phyloP scores from a whole-genome alignment of 2,329 filamentous ascomycete species.

The Canariomyces notabilis region DNA sequence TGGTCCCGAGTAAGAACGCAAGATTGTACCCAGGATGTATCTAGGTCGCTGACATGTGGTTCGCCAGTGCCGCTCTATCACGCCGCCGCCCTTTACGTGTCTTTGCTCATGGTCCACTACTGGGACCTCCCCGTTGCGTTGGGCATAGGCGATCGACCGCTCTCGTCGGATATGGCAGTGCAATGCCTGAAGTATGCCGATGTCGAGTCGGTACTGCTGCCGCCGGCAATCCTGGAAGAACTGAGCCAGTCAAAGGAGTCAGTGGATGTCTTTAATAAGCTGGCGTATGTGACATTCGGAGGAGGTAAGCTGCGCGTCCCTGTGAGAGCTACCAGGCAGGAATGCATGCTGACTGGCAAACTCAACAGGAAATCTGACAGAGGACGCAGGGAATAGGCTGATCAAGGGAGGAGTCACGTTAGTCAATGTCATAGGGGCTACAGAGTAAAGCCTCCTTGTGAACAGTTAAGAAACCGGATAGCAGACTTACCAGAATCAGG shows the following conservation, averaged over 20 bases:
- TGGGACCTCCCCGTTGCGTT: constrained; percentile 28
- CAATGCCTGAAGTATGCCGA: constrained; percentile 29
- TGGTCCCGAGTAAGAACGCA: constrained; percentile 21
- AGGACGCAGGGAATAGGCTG: constrained; percentile 35
- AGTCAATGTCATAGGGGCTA: constrained; percentile 37
- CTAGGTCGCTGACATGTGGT: neutral
- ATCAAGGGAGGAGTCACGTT: constrained; percentile 32
- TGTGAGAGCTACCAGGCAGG: no score
- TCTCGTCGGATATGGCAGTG: constrained; percentile 32
- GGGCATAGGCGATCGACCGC: constrained; percentile 30
- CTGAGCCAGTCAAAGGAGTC: constrained; percentile 33
- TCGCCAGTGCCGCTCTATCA: constrained; percentile 37
- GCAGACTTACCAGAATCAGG: constrained; percentile 25
- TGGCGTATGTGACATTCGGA: constrained; percentile 34
- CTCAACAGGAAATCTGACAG: constrained; percentile 33
- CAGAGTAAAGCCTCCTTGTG: constrained; percentile 33
- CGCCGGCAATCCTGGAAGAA: constrained; percentile 41
- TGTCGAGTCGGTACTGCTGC: constrained; percentile 28
- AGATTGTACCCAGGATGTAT: neutral
- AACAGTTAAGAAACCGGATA: neutral
- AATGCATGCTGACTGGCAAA: constrained; percentile 1
- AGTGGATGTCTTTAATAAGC: constrained; percentile 29
- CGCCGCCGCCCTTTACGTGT: constrained; percentile 31
- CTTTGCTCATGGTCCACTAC: constrained; percentile 28
- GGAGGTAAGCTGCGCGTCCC: constrained; percentile 31